Percentiles rank a stretch among this genome's conserved stretches.
phyloP scores from a whole-genome alignment of 352 stramenopile species.

The Phytophthora cactorum region DNA sequence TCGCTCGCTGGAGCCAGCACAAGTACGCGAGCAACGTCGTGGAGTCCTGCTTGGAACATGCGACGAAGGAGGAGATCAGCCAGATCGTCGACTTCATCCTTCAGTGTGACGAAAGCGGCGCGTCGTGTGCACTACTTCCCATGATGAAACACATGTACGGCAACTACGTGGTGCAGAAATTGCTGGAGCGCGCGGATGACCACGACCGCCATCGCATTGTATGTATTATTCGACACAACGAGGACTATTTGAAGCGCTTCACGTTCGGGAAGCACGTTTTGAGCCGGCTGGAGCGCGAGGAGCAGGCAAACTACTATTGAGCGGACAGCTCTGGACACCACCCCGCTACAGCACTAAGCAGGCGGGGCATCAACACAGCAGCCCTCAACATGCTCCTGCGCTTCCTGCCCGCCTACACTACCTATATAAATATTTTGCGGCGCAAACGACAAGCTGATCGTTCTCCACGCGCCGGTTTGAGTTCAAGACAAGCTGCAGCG shows the following conservation, averaged over 20 bases:
- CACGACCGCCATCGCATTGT: slow-evolving; percentile 89
- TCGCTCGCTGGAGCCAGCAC: slow-evolving; percentile 93
- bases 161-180: slow-evolving; percentile 97
- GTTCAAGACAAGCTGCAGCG: slow-evolving; percentile 34
- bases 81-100: slow-evolving; percentile 84
- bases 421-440: slow-evolving; percentile 55
- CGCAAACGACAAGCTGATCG: slow-evolving; percentile 26
- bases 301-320: slow-evolving; percentile 47
- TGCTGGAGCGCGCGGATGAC: slow-evolving; percentile 92
- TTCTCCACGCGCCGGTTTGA: slow-evolving; percentile 28
- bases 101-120: slow-evolving; percentile 72
- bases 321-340: slow-evolving; percentile 12
- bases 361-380: slow-evolving; percentile 29
- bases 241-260: slow-evolving; percentile 91
- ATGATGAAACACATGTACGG: slow-evolving; percentile 98
- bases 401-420: slow-evolving; percentile 36
- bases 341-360: slow-evolving; percentile 17
- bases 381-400: slow-evolving; percentile 35
- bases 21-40: slow-evolving; percentile 98
- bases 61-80: slow-evolving; percentile 81
- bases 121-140: slow-evolving; percentile 81
- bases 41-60: slow-evolving; percentile 93
- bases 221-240: slow-evolving; percentile 91
- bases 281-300: slow-evolving; percentile 51
- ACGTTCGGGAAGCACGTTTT: slow-evolving; percentile 95